phyloP scores from a whole-genome alignment of 1,284 basidiomycete species.

The Tranzscheliella williamsii region DNA sequence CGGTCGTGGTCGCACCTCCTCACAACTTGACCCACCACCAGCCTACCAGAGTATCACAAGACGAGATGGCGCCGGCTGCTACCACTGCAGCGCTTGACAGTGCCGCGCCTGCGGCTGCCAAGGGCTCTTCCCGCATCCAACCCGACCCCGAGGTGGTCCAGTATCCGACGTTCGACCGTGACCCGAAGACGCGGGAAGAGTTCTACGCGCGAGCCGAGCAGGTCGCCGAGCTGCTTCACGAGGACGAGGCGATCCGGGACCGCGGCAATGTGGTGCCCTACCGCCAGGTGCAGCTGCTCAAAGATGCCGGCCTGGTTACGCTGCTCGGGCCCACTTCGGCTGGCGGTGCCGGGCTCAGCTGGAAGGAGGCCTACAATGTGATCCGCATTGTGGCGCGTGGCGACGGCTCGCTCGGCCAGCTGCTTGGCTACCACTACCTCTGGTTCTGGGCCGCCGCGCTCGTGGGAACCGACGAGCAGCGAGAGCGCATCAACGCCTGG shows the following conservation, averaged over 20 bases:
- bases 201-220: conserved; percentile 53
- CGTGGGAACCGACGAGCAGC: conserved; percentile 55
- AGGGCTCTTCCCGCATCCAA: conserved; percentile 44
- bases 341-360: conserved; percentile 52
- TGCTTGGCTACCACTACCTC: conserved; percentile 49
- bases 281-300: conserved; percentile 58
- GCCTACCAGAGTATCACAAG: no score
- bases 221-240: conserved; percentile 49
- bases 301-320: conserved; percentile 56
- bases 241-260: conserved; percentile 56
- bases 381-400: conserved; percentile 54
- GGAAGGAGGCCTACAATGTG: conserved; percentile 52
- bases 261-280: conserved; percentile 57
- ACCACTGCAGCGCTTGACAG: conserved; percentile 13
- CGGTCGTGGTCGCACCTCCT: no score
- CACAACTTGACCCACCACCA: no score
- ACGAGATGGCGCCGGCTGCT: conserved; percentile 47
- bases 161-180: conserved; percentile 44
- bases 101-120: conserved; percentile 6
- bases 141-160: conserved; percentile 49
- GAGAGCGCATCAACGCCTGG: conserved; percentile 29
- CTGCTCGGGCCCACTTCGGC: conserved; percentile 49
- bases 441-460: conserved; percentile 55
- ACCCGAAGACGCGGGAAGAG: conserved; percentile 43
- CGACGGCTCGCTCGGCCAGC: conserved; percentile 53